Evolutionary conservation across 495 filamentous ascomycete species (phyloP), one percentile per base, ranked within the genome.

Genomic region (Xylaria grammica): DNA sequence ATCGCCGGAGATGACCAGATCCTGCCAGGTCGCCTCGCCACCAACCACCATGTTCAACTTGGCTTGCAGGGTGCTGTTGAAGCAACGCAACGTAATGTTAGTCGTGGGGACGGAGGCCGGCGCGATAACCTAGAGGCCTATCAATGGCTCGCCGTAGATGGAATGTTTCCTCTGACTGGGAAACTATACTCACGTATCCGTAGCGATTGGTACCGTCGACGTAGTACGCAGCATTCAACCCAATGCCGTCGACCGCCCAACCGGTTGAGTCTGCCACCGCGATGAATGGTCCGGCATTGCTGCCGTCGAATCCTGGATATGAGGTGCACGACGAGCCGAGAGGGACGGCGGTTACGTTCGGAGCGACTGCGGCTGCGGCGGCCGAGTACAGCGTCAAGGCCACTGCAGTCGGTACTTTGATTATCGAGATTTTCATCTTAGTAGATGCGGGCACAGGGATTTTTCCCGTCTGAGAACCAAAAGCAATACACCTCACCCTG

Each of bases 261-360:
- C 57, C 57, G n/a, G 57, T 60, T 19, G 57, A 60, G 7, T 45
- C 57, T 29, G 57, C 57, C 13, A 60, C 29, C 1, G n/a, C 57
- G 42, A 60, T 22, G 19, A 60, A 50, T 1, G 57, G 57, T 4
- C 57, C 57, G 3, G 57, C 42, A 38, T 29, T 44, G 19, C 44
- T 50, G 29, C 57, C 57, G 29, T 50, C 44, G 24, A 49, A 60
- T 0, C 57, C 57, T 13, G 57, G 57, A 19, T 60, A 60, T 0
- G 57, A 34, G 9, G 46, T 48, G 44, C 57, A 60, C 4, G 44
- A 32, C 19, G 57, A 19, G 27, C 57, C 57, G 22, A 60, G 1
- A 11, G 44, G n/a, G 30, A 60, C 44, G 29, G 57, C 19, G 4
- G 57, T 60, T 5, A 60, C 57, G 29, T 60, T 60, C n/a, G 57